These are phyloP conservation scores for Pulicaria dysenterica DNA, from an alignment of 129 eudicot species.

Conservation along the genomic window DNA sequence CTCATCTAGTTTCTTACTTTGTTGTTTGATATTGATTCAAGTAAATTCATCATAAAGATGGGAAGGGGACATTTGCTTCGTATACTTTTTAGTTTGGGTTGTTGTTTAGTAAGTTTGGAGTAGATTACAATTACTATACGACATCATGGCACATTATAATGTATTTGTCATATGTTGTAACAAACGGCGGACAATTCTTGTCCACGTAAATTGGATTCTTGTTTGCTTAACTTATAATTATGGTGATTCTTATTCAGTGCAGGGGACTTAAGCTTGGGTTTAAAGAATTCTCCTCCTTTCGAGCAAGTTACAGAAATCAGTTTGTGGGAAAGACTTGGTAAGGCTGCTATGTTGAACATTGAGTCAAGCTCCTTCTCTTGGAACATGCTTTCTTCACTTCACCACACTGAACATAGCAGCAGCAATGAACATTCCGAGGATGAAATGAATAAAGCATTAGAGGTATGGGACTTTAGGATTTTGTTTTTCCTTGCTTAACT, in stretches of 20 bases:
- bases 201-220: slow-evolving; percentile 12
- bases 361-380: slow-evolving; percentile 85
- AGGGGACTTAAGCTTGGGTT: slow-evolving; percentile 52
- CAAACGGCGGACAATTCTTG: slow-evolving; percentile 12
- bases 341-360: slow-evolving; percentile 81
- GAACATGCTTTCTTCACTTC: slow-evolving; percentile 95
- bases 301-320: slow-evolving; percentile 72
- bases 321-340: slow-evolving; percentile 95
- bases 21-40: not conserved
- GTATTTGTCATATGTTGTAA: not conserved
- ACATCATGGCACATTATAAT: not conserved
- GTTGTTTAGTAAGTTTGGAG: no score
- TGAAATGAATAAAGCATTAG: slow-evolving; percentile 78
- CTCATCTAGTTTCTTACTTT: not conserved
- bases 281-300: slow-evolving; percentile 41
- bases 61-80: not conserved
- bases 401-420: slow-evolving; percentile 90
- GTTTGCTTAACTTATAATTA: not conserved
- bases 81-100: no score
- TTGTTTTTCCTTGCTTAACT: not conserved
- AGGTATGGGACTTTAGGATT: slow-evolving; percentile 50
- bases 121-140: no score
- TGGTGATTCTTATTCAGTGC: slow-evolving; percentile 53
- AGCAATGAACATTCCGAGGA: slow-evolving; percentile 90
- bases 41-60: not conserved